These are phyloP conservation scores for Ophiostoma montium DNA, from an alignment of 2,329 filamentous ascomycete species.

Conservation along the genomic window DNA sequence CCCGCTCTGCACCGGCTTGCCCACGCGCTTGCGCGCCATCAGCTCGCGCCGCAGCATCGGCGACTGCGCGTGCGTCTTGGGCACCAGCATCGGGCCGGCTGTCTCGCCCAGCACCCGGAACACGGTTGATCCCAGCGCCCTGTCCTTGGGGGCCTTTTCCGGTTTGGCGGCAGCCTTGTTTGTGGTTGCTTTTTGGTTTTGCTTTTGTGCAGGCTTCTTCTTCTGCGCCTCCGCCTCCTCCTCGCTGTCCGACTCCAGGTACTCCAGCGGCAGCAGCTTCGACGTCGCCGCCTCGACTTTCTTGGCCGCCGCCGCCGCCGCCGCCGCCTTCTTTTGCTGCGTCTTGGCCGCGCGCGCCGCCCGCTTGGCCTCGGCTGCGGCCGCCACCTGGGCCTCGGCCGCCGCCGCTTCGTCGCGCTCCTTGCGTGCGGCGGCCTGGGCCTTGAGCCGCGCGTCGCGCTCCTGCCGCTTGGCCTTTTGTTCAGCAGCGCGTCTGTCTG, in stretches of 20 bases:
- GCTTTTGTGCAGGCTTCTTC: not conserved
- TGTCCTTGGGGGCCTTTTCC: constrained; percentile 26
- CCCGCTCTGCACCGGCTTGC: constrained; percentile 25
- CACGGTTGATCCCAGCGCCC: constrained; percentile 36
- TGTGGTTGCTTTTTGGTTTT: constrained; percentile 1
- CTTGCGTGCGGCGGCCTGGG: constrained; percentile 37
- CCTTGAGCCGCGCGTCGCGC: constrained; percentile 38
- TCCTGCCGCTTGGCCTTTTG: constrained; percentile 42
- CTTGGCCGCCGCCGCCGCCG: constrained; percentile 10
- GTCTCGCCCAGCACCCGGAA: constrained; percentile 34
- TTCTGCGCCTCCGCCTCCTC: constrained; percentile 18
- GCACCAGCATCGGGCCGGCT: constrained; percentile 33
- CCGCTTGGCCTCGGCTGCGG: constrained; percentile 8
- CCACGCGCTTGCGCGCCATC: constrained; percentile 28
- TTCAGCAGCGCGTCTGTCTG: constrained; percentile 31
- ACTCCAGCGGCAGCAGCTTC: constrained; percentile 36
- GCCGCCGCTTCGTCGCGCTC: constrained; percentile 11
- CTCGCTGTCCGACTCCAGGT: constrained; percentile 39
- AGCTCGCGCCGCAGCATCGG: constrained; percentile 29
- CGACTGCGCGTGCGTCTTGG: constrained; percentile 30
- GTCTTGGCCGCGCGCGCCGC: constrained; percentile 12
- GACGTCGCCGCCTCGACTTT: constrained; percentile 26
- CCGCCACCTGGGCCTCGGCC: constrained; percentile 11
- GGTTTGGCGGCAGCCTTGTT: constrained; percentile 10
- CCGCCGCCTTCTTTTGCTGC: constrained; percentile 11